phyloP scores from a whole-genome alignment of 768 basidiomycete genomes.

The Rhodotorula babjevae region DNA sequence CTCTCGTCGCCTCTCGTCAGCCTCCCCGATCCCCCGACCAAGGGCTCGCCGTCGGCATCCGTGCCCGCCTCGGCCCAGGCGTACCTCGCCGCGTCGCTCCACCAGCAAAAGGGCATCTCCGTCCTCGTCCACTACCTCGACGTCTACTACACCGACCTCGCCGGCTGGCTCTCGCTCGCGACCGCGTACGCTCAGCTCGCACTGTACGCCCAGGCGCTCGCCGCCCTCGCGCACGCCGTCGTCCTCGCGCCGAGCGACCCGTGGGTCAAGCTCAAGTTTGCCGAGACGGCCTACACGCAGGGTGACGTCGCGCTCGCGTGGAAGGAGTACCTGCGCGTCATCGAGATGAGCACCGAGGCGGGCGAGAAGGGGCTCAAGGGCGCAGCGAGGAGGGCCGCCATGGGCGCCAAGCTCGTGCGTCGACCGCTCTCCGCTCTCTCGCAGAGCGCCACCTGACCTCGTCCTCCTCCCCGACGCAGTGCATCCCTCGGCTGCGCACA shows the following conservation, averaged over 20 bases:
- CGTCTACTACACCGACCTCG: slow-evolving; percentile 79
- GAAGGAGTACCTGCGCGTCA: slow-evolving; percentile 69
- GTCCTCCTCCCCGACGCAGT: neutral
- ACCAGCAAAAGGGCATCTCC: slow-evolving; percentile 62
- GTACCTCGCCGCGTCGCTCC: slow-evolving; percentile 50
- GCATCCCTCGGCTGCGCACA: slow-evolving; percentile 2
- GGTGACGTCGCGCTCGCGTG: slow-evolving; percentile 69
- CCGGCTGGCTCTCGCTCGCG: slow-evolving; percentile 81
- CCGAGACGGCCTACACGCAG: slow-evolving; percentile 79
- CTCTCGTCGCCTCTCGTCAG: slow-evolving; percentile 47
- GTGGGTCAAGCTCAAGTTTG: slow-evolving; percentile 73
- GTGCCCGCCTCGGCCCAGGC: neutral
- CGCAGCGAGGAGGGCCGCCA: slow-evolving; percentile 35
- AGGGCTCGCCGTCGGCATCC: neutral
- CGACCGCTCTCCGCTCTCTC: neutral
- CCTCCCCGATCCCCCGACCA: neutral
- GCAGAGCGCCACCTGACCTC: too few relatives aligned
- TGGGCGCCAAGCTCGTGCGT: slow-evolving; percentile 38
- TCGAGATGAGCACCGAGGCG: slow-evolving; percentile 66
- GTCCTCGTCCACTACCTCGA: slow-evolving; percentile 72
- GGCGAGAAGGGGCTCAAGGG: slow-evolving; percentile 9
- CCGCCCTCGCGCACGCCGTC: slow-evolving; percentile 73
- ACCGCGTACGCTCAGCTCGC: slow-evolving; percentile 70
- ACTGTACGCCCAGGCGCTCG: slow-evolving; percentile 69
- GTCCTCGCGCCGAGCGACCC: slow-evolving; percentile 81